A percentile compares a stretch with the other conserved stretches of the same genome.
phyloP scores from a whole-genome alignment of 164 flowering plant species.

The Umbellularia californica region DNA sequence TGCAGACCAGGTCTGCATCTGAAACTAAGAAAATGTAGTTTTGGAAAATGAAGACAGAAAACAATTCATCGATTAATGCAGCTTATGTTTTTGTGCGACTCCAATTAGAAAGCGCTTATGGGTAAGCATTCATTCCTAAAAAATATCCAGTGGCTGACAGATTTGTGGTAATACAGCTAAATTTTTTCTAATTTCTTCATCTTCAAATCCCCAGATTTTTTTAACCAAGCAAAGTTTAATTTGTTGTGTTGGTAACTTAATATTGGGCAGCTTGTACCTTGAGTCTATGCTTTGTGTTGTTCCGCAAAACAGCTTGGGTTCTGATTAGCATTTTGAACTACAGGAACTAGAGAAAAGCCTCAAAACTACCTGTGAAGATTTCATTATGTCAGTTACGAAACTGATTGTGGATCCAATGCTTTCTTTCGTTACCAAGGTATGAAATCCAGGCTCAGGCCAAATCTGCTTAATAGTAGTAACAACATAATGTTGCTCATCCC shows the following conservation, averaged over 20 bases:
- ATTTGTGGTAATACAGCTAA: not conserved
- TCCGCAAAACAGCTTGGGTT: too few relatives aligned
- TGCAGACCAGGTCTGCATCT: not conserved
- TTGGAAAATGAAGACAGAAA: not conserved
- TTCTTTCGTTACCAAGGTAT: constrained; percentile 95
- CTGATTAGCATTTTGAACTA: constrained; percentile 2
- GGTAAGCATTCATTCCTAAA: not conserved
- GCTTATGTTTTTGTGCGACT: not conserved
- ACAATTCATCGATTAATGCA: too few relatives aligned
- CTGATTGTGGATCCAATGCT: constrained; percentile 96
- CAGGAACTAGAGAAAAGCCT: constrained; percentile 94
- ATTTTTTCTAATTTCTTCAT: not conserved
- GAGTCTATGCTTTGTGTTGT: not conserved
- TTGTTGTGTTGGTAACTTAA: too few relatives aligned
- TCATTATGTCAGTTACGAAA: constrained; percentile 96
- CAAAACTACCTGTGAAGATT: constrained; percentile 92
- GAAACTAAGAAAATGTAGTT: not conserved
- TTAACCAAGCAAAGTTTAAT: too few relatives aligned
- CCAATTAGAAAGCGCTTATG: not conserved
- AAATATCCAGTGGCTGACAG: not conserved
- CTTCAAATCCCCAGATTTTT: not conserved
- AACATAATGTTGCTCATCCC: not conserved
- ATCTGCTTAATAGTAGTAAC: not conserved
- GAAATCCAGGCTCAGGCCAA: not conserved
- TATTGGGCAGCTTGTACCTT: not conserved